Conservation (phyloP, 73 alveolate genomes). For the Loxodes magnus region DNA sequence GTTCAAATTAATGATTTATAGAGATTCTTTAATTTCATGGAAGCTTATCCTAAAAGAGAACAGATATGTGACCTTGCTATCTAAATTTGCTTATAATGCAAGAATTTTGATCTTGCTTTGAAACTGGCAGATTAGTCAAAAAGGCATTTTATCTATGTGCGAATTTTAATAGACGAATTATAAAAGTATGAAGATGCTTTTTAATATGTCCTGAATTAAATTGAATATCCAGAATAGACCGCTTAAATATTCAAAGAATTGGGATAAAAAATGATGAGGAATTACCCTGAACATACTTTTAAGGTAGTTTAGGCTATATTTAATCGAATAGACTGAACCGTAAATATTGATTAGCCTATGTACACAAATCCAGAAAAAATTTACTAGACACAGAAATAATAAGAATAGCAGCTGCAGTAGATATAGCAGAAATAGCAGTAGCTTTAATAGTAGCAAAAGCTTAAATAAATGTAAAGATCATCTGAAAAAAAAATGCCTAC, state of each 20-base stretch:
- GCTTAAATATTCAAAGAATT: constrained; percentile 28
- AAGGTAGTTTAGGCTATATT: constrained; percentile 11
- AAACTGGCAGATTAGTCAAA: constrained; percentile 52
- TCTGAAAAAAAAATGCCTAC: too few relatives aligned
- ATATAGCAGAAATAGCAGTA: background rate
- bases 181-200: constrained; percentile 57
- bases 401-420: too few relatives aligned
- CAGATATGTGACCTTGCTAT: constrained; percentile 91
- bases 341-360: too few relatives aligned
- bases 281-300: constrained; percentile 24
- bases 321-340: too few relatives aligned
- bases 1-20: constrained; percentile 59
- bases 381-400: too few relatives aligned
- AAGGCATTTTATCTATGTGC: constrained; percentile 42
- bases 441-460: too few relatives aligned
- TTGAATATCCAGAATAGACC: constrained; percentile 2
- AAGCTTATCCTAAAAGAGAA: constrained; percentile 52
- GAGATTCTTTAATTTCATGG: constrained; percentile 48
- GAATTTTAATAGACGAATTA: constrained; percentile 55
- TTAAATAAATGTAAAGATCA: too few relatives aligned
- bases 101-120: constrained; percentile 54
- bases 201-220: constrained; percentile 31
- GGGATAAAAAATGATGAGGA: constrained; percentile 31
- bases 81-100: constrained; percentile 68
- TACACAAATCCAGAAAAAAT: too few relatives aligned